Evolutionary conservation across 306 rosid genomes (phyloP).

Genomic region (Lathyrus oleraceus): DNA sequence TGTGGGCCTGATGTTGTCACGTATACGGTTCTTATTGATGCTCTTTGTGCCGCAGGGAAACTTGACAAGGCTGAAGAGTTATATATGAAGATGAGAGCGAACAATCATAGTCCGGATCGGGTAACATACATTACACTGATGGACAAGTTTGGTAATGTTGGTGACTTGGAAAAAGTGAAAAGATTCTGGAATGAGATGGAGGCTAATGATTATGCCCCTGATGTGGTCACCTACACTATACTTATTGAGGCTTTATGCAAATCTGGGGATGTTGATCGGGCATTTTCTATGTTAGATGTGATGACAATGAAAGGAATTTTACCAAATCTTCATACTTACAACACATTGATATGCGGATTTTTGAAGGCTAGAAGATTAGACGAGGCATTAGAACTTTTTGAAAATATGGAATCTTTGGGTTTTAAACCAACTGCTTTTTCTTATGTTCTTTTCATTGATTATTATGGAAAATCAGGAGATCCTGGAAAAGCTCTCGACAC

Average conservation of each 20-base stretch:
- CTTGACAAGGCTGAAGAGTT: constrained; percentile 70
- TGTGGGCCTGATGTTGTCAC: constrained; percentile 92
- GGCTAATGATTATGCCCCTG: constrained; percentile 83
- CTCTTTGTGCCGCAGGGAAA: constrained; percentile 75
- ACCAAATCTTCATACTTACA: constrained; percentile 91
- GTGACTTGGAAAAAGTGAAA: constrained; percentile 60
- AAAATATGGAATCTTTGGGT: constrained; percentile 69
- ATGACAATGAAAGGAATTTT: constrained; percentile 66
- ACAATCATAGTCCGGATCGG: constrained; percentile 78
- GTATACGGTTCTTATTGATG: constrained; percentile 88
- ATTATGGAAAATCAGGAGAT: constrained; percentile 85
- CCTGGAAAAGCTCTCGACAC: constrained; percentile 74
- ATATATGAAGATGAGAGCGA: constrained; percentile 64
- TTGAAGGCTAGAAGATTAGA: constrained; percentile 61
- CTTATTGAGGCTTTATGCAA: constrained; percentile 77
- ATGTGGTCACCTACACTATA: constrained; percentile 83
- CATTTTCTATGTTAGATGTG: constrained; percentile 61
- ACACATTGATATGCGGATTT: constrained; percentile 79
- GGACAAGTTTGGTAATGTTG: constrained; percentile 66
- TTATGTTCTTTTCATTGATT: constrained; percentile 80
- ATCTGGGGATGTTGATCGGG: constrained; percentile 63
- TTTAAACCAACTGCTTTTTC: constrained; percentile 78
- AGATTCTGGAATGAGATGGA: constrained; percentile 83
- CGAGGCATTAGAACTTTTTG: constrained; percentile 70
- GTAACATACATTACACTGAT: constrained; percentile 81